phyloP scores from a whole-genome alignment of 2,329 filamentous ascomycete species.

The Diaporthe vaccinii region DNA sequence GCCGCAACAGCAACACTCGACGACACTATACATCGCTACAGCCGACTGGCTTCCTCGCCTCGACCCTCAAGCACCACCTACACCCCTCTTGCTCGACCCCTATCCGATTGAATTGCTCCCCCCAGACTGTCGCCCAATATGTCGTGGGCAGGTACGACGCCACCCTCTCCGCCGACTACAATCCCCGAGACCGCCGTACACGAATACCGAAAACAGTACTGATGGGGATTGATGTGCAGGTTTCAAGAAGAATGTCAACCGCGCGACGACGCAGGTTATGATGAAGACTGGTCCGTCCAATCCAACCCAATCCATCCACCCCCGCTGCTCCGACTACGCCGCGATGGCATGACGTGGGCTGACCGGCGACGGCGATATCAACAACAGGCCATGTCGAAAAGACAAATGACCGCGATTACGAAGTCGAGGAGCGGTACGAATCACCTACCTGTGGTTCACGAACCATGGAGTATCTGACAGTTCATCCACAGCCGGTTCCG shows the following conservation, averaged over 20 bases:
- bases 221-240: conserved; percentile 58
- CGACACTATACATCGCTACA: neutral
- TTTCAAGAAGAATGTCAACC: conserved; percentile 97
- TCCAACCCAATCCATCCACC: too few relatives aligned
- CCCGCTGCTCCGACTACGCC: neutral
- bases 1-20: conserved; percentile 1
- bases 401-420: conserved; percentile 98
- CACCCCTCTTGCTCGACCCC: neutral
- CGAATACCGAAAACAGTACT: neutral
- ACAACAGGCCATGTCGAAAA: conserved; percentile 90
- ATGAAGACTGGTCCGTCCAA: conserved; percentile 88
- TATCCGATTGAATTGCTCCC: neutral
- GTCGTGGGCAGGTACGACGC: conserved; percentile 61
- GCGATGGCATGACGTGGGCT: neutral
- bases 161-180: conserved; percentile 34
- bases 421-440: conserved; percentile 88
- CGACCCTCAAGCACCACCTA: neutral
- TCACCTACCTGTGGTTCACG: neutral
- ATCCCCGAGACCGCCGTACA: conserved; percentile 33
- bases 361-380: conserved; percentile 53
- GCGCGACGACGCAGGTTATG: conserved; percentile 99
- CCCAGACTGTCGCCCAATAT: conserved; percentile 50
- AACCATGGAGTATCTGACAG: conserved; percentile 20
- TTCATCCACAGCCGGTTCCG: conserved; percentile 83
- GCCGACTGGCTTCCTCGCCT: neutral